These are phyloP conservation scores for Crataegus laevigata DNA, from an alignment of 306 rosid genomes.

Conservation along the genomic window DNA sequence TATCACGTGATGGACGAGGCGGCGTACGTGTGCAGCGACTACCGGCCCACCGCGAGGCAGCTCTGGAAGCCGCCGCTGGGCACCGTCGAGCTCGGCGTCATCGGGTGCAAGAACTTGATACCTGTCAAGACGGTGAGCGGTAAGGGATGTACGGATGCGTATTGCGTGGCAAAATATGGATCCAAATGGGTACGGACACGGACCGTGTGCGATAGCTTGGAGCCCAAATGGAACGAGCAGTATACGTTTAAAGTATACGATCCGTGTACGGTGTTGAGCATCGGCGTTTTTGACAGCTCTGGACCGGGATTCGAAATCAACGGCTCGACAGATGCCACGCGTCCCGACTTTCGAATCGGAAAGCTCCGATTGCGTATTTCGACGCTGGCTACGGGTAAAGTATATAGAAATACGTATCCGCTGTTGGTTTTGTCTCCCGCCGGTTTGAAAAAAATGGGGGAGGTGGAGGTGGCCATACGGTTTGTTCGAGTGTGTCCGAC, in stretches of 20 bases:
- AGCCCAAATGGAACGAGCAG: slow-evolving; percentile 93
- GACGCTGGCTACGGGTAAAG: slow-evolving; percentile 51
- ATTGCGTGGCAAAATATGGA: slow-evolving; percentile 83
- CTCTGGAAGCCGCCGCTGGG: slow-evolving; percentile 84
- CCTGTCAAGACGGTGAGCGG: slow-evolving; percentile 62
- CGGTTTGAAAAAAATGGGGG: slow-evolving; percentile 73
- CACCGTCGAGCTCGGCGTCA: slow-evolving; percentile 60
- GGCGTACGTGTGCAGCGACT: slow-evolving; percentile 74
- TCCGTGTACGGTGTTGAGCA: slow-evolving; percentile 68
- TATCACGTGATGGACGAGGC: slow-evolving; percentile 95
- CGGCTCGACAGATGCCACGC: slow-evolving; percentile 10
- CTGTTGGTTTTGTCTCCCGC: slow-evolving; percentile 35
- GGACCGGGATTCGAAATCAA: slow-evolving; percentile 19
- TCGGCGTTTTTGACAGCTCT: slow-evolving; percentile 66
- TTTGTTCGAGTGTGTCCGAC: slow-evolving; percentile 42
- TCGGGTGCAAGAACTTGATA: slow-evolving; percentile 52
- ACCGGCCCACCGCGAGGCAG: slow-evolving; percentile 84
- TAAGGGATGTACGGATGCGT: slow-evolving; percentile 58
- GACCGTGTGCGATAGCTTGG: slow-evolving; percentile 56
- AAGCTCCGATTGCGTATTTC: slow-evolving; percentile 67
- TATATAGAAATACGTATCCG: slow-evolving; percentile 57
- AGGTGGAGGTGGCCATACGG: slow-evolving; percentile 63
- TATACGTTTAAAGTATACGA: slow-evolving; percentile 86
- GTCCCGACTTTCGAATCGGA: slow-evolving; percentile 55
- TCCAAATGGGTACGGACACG: slow-evolving; percentile 75